A percentile compares a stretch with the other conserved stretches of the same genome.
phyloP scores from a whole-genome alignment of 371 early-diverging fungal genomes.

The Amoeboaphelidium protococcarum region DNA sequence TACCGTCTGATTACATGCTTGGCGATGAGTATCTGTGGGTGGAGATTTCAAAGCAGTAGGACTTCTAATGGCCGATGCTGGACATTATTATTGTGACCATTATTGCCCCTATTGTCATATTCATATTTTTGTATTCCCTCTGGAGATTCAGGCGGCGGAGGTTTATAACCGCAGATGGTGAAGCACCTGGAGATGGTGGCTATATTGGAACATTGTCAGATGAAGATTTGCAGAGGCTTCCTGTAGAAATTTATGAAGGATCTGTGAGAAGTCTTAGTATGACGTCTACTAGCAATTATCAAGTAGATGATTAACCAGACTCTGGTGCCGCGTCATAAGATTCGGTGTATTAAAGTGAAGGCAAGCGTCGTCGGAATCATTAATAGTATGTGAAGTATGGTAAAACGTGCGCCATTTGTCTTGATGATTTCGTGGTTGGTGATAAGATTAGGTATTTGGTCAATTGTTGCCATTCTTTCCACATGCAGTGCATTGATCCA shows the following conservation, averaged over 20 bases:
- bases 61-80: background rate
- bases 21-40: background rate
- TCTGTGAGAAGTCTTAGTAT: no score
- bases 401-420: background rate
- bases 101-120: background rate
- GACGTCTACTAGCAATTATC: no score
- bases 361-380: no score
- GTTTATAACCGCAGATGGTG: no score
- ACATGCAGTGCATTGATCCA: background rate
- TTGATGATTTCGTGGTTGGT: background rate
- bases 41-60: background rate
- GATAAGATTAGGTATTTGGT: background rate
- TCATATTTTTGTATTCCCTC: background rate
- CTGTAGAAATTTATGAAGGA: no score
- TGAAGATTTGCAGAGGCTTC: no score
- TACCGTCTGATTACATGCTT: background rate
- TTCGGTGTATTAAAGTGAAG: no score
- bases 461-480: background rate
- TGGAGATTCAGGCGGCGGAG: background rate
- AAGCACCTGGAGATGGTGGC: no score
- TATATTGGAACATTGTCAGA: no score
- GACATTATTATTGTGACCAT: background rate
- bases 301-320: no score
- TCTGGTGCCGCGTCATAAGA: no score
- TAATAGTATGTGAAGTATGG: no score